A percentile compares a stretch with the other conserved stretches of the same genome.
Conservation (phyloP, 768 basidiomycete genomes). For the Lactarius pseudohatsudake region DNA sequence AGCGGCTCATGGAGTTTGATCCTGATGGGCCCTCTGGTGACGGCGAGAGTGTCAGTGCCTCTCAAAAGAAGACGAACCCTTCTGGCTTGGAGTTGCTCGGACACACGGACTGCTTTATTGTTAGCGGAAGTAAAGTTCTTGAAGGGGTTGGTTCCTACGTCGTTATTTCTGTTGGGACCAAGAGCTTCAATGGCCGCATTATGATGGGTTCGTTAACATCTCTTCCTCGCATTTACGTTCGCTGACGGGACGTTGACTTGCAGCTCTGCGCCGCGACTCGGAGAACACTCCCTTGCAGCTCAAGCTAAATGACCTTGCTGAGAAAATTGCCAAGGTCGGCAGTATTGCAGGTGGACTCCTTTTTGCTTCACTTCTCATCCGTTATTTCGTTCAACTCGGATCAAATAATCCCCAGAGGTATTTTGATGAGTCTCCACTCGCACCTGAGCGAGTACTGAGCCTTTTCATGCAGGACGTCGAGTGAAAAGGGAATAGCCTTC, state of each 20-base stretch:
- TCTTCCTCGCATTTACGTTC: background rate
- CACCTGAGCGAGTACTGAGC: slow-evolving; percentile 4
- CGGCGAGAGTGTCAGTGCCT: slow-evolving; percentile 33
- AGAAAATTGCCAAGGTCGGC: slow-evolving; percentile 91
- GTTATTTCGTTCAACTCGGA: slow-evolving; percentile 89
- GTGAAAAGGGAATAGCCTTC: slow-evolving; percentile 85
- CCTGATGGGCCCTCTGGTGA: slow-evolving; percentile 15
- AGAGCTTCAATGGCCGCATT: slow-evolving; percentile 94
- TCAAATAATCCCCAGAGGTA: slow-evolving; percentile 57
- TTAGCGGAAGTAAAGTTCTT: slow-evolving; percentile 89
- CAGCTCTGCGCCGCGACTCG: slow-evolving; percentile 82
- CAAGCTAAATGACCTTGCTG: slow-evolving; percentile 92
- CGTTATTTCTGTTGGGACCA: slow-evolving; percentile 87
- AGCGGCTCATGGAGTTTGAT: slow-evolving; percentile 25
- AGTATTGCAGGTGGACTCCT: slow-evolving; percentile 77
- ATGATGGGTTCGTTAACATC: slow-evolving; percentile 79
- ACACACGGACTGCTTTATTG: slow-evolving; percentile 88
- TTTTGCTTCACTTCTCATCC: slow-evolving; percentile 85
- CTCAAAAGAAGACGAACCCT: slow-evolving; percentile 7
- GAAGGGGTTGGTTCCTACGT: slow-evolving; percentile 95
- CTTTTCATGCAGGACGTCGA: slow-evolving; percentile 51
- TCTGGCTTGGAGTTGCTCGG: slow-evolving; percentile 36
- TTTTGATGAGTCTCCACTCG: background rate
- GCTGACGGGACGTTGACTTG: slow-evolving; percentile 8
- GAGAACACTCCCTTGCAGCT: slow-evolving; percentile 92